A percentile compares a stretch with the other conserved stretches of the same genome.
phyloP scores from a whole-genome alignment of 1,284 basidiomycete species.

The Marasmius sp. region DNA sequence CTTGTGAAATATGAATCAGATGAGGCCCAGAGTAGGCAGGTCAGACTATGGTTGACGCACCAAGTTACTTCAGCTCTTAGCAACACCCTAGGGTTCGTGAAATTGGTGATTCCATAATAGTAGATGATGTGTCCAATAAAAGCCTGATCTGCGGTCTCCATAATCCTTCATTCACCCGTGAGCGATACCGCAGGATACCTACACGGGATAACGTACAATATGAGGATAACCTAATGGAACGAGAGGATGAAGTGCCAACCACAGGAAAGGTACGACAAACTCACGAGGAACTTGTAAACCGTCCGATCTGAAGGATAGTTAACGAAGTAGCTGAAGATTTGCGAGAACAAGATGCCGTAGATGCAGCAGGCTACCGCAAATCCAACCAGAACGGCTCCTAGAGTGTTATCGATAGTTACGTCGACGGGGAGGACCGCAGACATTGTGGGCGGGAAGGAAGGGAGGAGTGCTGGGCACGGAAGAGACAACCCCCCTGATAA shows the following conservation, averaged over 20 bases:
- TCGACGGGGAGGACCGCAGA: not conserved
- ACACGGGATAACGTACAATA: conserved; percentile 36
- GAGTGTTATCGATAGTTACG: conserved; percentile 44
- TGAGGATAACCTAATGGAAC: conserved; percentile 35
- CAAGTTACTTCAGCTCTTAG: conserved; percentile 44
- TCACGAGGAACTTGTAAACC: conserved; percentile 57
- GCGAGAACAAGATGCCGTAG: conserved; percentile 51
- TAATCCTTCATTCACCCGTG: conserved; percentile 29
- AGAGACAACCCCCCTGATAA: not conserved
- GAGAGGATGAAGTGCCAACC: not conserved
- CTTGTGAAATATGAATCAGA: conserved; percentile 19
- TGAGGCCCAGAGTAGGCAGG: conserved; percentile 14
- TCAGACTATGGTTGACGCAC: conserved; percentile 27
- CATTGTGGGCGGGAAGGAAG: not conserved
- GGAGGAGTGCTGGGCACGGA: not conserved
- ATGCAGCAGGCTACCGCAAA: conserved; percentile 51
- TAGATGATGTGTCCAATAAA: conserved; percentile 58
- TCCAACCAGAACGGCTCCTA: conserved; percentile 59
- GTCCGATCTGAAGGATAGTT: conserved; percentile 53
- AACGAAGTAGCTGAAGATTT: conserved; percentile 53
- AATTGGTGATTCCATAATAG: conserved; percentile 55
- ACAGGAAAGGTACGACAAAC: conserved; percentile 22
- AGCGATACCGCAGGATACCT: not conserved
- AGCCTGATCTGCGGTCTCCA: conserved; percentile 50
- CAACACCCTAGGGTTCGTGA: conserved; percentile 39